phyloP scores from a whole-genome alignment of 1,284 basidiomycete genomes.

The Chiua sp. region DNA sequence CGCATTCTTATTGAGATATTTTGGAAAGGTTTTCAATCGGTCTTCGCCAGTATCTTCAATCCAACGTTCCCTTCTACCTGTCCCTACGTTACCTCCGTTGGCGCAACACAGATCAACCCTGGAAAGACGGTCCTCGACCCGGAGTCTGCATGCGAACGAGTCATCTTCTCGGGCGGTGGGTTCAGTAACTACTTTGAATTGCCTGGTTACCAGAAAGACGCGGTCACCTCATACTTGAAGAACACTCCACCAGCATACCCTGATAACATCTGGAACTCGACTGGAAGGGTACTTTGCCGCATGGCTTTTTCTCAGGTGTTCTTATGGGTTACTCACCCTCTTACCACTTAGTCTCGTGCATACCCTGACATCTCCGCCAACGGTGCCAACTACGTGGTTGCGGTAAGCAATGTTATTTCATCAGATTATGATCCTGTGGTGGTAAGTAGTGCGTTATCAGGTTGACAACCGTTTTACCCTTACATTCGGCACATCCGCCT shows the following conservation, averaged over 20 bases:
- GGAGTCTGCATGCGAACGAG: conserved; percentile 38
- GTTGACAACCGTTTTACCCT: conserved; percentile 41
- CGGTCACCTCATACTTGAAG: conserved; percentile 29
- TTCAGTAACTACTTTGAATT: conserved; percentile 48
- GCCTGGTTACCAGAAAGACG: conserved; percentile 44
- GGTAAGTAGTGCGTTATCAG: conserved; percentile 10
- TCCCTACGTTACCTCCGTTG: conserved; percentile 52
- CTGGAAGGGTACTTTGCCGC: conserved; percentile 45
- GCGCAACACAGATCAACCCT: conserved; percentile 49
- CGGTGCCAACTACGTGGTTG: conserved; percentile 50
- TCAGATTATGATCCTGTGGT: background rate
- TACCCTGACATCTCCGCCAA: conserved; percentile 50
- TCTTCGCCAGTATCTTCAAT: conserved; percentile 49
- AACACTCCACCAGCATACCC: conserved; percentile 38
- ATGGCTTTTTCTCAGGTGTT: background rate
- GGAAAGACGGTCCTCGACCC: conserved; percentile 36
- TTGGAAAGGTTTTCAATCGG: conserved; percentile 11
- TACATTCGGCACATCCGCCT: conserved; percentile 45
- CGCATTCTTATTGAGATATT: background rate
- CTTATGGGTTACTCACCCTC: background rate
- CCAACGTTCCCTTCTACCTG: conserved; percentile 51
- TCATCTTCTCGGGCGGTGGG: conserved; percentile 47
- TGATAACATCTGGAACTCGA: conserved; percentile 51
- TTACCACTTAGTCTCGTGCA: conserved; percentile 38
- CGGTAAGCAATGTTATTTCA: conserved; percentile 17